phyloP scores from a whole-genome alignment of 2,329 filamentous ascomycete genomes.

The Fusarium bactridioides region DNA sequence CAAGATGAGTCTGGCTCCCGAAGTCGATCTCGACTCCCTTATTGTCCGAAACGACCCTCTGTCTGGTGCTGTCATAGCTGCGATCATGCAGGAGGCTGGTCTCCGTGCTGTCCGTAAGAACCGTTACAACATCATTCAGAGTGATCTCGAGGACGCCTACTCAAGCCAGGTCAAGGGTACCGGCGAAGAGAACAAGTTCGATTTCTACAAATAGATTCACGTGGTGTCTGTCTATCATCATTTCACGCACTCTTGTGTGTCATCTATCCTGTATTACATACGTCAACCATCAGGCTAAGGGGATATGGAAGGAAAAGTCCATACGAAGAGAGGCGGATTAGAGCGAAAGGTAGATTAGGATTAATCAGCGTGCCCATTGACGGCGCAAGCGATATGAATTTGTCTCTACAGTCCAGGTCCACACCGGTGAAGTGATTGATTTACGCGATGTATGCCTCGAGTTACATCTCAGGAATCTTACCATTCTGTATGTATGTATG shows the following conservation, averaged over 20 bases:
- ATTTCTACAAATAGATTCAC: constrained; percentile 81
- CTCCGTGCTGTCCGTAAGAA: constrained; percentile 95
- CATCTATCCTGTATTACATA: constrained; percentile 38
- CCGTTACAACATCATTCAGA: constrained; percentile 98
- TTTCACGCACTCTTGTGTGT: constrained; percentile 20
- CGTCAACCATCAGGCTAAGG: constrained; percentile 8
- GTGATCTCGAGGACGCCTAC: constrained; percentile 95
- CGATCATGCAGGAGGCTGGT: constrained; percentile 99
- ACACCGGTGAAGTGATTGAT: not conserved
- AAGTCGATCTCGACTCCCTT: constrained; percentile 94
- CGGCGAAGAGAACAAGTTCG: constrained; percentile 76
- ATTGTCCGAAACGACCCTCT: constrained; percentile 97
- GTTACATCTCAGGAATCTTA: not conserved
- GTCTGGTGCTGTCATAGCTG: constrained; percentile 93
- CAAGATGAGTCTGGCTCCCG: constrained; percentile 97
- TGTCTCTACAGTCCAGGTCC: not conserved
- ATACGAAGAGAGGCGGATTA: constrained; percentile 3
- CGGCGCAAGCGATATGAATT: constrained; percentile 7
- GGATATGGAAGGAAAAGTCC: constrained; percentile 23
- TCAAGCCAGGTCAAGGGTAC: constrained; percentile 92
- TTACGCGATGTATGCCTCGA: not conserved
- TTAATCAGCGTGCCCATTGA: constrained; percentile 26
- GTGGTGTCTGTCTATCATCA: not conserved
- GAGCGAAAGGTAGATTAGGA: constrained; percentile 22
- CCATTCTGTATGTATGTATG: not conserved